Base-by-base conservation (phyloP, 2,329 filamentous ascomycete species). In the Calonectria hongkongensis region DNA sequence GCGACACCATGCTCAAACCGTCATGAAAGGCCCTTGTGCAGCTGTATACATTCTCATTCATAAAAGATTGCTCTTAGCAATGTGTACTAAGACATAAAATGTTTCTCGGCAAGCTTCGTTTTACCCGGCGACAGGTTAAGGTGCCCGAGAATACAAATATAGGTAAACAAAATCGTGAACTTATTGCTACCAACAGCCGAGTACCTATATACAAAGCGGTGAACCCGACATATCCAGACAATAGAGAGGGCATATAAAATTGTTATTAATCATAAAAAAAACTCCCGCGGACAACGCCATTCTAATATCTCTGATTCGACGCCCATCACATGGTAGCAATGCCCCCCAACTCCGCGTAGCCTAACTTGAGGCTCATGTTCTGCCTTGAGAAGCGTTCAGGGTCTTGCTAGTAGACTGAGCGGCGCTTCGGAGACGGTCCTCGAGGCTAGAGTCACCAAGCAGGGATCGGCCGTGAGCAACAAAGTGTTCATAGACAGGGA, bases 391-490 rank as follows among this genome's bases (percentile, higher is more conserved):
- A 9, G 30, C 30, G 9, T 33, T 33, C 30, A 33, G 30, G 30
- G 30, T 33, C 30, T 33, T 33, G 63, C 92, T 90, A 48, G 94
- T 93, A 73, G 92, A 90, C 81, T 92, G 90, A 16, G 94, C 94
- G 70, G 95, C 94, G 68, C 92, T 33, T 33, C 30, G 92, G 68
- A 98, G 91, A 72, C 95, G 92, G n/a, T 93, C 92, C 83, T 98
- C 95, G 8, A 98, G 90, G 86, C 97, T 97, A 79, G 95, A 92
- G 83, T 98, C 94, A 68, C 95, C 95, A 73, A 98, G 93, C 93
- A 98, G 97, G 75, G 94, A 91, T 72, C 94, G 90, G 66, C 95
- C 95, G 80, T 97, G 91, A 80, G 94, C 89, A 71, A 93, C 92
- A 85, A 98, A 98, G 80, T 97, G 94, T 77, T 93, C 91, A 86